Conservation (phyloP, 2,329 filamentous ascomycete species). For the Alternaria viburni region DNA sequence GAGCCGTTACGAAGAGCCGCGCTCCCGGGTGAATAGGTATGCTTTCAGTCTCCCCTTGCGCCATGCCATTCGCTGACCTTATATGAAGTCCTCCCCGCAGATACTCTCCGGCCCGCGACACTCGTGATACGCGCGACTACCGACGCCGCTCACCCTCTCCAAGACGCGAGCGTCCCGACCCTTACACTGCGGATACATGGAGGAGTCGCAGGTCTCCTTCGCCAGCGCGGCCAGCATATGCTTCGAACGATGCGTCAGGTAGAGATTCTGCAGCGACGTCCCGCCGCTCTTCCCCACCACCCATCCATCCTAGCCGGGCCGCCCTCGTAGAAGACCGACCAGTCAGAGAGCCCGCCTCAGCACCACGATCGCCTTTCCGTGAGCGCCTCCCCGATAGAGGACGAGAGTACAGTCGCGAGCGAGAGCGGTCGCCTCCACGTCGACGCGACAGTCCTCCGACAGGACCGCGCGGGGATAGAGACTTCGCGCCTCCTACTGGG, state of each 20-base stretch:
- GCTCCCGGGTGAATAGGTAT: conserved; percentile 48
- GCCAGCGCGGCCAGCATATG: conserved; percentile 43
- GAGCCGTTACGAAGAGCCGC: conserved; percentile 55
- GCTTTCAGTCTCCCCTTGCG: not conserved
- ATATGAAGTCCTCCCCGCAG: conserved; percentile 44
- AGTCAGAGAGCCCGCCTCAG: conserved; percentile 39
- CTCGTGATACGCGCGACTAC: conserved; percentile 53
- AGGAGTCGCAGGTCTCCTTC: conserved; percentile 62
- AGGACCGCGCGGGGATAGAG: conserved; percentile 44
- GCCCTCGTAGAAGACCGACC: conserved; percentile 45
- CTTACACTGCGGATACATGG: conserved; percentile 57
- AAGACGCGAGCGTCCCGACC: conserved; percentile 57
- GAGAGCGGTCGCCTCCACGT: conserved; percentile 45
- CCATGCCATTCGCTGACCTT: conserved; percentile 5
- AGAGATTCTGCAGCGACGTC: conserved; percentile 64
- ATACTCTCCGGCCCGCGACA: conserved; percentile 53
- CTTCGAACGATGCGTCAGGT: conserved; percentile 59
- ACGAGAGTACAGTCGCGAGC: conserved; percentile 35
- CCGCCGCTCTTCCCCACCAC: conserved; percentile 65
- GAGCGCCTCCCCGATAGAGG: conserved; percentile 42
- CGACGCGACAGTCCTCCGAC: conserved; percentile 48
- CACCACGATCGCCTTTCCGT: conserved; percentile 42
- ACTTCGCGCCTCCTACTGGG: conserved; percentile 47
- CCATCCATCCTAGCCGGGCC: conserved; percentile 61
- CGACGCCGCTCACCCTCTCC: conserved; percentile 62